phyloP scores from a whole-genome alignment of 2,329 filamentous ascomycete genomes.

The Cercospora canescens region DNA sequence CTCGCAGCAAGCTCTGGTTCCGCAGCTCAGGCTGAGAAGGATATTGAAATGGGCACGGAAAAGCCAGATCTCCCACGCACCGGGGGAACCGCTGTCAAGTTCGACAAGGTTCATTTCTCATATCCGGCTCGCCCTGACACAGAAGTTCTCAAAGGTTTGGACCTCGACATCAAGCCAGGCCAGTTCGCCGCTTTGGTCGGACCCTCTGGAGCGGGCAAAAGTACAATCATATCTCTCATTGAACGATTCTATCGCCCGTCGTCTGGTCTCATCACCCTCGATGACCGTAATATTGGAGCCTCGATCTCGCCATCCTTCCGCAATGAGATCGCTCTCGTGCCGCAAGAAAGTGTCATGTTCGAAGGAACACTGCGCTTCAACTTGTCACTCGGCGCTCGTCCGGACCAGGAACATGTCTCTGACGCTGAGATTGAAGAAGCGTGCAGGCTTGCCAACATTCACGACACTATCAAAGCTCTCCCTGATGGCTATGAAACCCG shows the following conservation, averaged over 20 bases:
- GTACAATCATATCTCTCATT: conserved; percentile 42
- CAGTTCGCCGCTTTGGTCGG: conserved; percentile 46
- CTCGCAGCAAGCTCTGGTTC: conserved; percentile 2
- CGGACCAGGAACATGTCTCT: conserved; percentile 53
- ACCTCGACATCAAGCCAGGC: conserved; percentile 36
- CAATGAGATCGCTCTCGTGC: conserved; percentile 46
- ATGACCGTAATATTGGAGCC: conserved; percentile 39
- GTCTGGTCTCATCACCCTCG: conserved; percentile 63
- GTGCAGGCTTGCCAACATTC: conserved; percentile 68
- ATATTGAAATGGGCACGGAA: conserved; percentile 9
- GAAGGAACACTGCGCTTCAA: conserved; percentile 47
- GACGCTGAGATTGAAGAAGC: conserved; percentile 65
- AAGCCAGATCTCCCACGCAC: neutral
- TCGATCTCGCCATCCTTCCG: conserved; percentile 43
- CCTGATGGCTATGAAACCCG: conserved; percentile 66
- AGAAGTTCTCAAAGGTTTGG: conserved; percentile 51
- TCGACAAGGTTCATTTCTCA: conserved; percentile 62
- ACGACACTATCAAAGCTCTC: conserved; percentile 64
- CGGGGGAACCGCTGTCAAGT: conserved; percentile 44
- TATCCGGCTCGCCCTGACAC: conserved; percentile 64
- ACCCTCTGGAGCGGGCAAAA: conserved; percentile 43
- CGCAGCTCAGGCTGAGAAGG: neutral
- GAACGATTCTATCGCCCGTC: conserved; percentile 61
- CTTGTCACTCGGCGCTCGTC: conserved; percentile 45
- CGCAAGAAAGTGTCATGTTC: conserved; percentile 51